Evolutionary conservation across 2,329 filamentous ascomycete genomes (phyloP).

Genomic region (Akanthomyces muscarius): DNA sequence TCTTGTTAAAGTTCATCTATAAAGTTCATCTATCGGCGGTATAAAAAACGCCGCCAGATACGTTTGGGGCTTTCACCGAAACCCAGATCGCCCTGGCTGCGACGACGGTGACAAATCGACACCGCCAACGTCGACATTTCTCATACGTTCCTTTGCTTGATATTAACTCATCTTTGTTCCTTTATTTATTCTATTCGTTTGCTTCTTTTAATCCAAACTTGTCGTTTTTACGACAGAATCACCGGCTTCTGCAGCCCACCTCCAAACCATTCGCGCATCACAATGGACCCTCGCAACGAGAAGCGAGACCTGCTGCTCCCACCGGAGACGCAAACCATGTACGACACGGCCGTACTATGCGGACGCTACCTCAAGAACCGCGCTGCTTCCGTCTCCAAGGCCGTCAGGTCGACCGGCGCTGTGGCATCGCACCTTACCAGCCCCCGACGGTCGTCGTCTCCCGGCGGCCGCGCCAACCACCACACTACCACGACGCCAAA

Average conservation of each 20-base stretch:
- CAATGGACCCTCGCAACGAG: neutral
- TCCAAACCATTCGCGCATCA: neutral
- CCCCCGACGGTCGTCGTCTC: neutral
- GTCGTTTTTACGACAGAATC: neutral
- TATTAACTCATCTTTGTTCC: neutral
- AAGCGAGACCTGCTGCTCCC: conserved; percentile 6
- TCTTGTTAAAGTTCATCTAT: neutral
- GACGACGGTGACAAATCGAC: neutral
- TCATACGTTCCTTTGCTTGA: neutral
- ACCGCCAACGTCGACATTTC: neutral
- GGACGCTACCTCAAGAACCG: conserved; percentile 9
- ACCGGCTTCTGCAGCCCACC: neutral
- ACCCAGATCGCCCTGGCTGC: neutral
- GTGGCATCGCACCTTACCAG: neutral
- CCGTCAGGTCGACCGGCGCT: neutral
- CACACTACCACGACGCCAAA: neutral
- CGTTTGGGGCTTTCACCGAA: neutral
- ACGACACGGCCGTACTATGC: conserved; percentile 4
- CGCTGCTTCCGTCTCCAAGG: neutral
- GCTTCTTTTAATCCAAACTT: neutral
- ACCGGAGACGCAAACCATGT: neutral
- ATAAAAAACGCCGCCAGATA: neutral
- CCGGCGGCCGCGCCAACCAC: neutral
- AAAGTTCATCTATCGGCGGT: neutral
- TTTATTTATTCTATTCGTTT: neutral